These are phyloP conservation scores for Aspergillus baeticus DNA, from an alignment of 495 filamentous ascomycete species.

Conservation along the genomic window DNA sequence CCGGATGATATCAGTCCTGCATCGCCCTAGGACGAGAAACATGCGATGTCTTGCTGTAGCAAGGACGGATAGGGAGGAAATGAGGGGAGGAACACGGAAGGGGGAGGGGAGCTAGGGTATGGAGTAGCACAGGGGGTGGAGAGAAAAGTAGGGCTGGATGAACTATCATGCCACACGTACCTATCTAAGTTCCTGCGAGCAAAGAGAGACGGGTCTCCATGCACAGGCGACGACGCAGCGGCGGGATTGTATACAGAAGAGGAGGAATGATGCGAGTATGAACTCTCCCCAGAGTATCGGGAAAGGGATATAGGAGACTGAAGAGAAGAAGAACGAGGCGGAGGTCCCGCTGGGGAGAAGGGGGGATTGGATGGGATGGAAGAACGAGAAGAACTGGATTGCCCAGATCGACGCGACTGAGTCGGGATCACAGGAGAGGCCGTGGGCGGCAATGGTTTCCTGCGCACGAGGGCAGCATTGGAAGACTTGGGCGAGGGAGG, in stretches of 20 bases:
- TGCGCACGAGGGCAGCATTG: conserved; percentile 29
- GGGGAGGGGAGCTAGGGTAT: conserved; percentile 7
- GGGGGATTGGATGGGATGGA: conserved; percentile 27
- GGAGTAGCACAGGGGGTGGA: conserved; percentile 12
- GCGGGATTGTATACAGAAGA: conserved; percentile 8
- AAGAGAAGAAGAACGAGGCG: conserved; percentile 15
- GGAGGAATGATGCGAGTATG: conserved; percentile 9
- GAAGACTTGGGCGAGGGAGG: conserved; percentile 16
- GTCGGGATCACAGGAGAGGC: conserved; percentile 31
- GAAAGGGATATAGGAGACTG: conserved; percentile 20
- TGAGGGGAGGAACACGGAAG: conserved; percentile 11
- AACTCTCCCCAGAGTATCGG: conserved; percentile 11
- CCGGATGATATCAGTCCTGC: conserved; percentile 32
- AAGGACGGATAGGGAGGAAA: conserved; percentile 13
- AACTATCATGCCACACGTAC: conserved; percentile 30
- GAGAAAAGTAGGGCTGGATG: conserved; percentile 18
- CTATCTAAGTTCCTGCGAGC: conserved; percentile 40
- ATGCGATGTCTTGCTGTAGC: conserved; percentile 7
- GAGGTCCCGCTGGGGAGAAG: conserved; percentile 28
- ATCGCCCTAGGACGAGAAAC: conserved; percentile 9
- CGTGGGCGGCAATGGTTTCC: conserved; percentile 38
- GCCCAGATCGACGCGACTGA: conserved; percentile 24
- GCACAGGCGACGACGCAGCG: conserved; percentile 25
- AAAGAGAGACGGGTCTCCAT: conserved; percentile 34
- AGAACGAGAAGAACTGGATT: conserved; percentile 22